These are phyloP conservation scores for Salvia miltiorrhiza DNA, from an alignment of 257 asterid species.

Conservation along the genomic window DNA sequence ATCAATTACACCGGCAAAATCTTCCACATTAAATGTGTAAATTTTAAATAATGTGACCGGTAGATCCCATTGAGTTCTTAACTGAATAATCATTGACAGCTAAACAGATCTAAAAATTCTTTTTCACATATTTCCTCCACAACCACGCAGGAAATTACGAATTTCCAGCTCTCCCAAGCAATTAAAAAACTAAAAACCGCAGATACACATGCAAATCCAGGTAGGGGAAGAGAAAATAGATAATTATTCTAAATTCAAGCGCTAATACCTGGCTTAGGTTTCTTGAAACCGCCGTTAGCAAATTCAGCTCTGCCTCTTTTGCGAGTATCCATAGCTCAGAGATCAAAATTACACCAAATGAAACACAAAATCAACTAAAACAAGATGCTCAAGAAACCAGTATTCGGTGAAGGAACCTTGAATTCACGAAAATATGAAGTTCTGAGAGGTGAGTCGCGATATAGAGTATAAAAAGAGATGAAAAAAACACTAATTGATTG, in stretches of 20 bases:
- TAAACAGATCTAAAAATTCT: conserved; percentile 7
- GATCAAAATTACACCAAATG: conserved; percentile 24
- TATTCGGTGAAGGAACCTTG: background rate
- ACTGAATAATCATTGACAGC: background rate
- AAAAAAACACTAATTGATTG: background rate
- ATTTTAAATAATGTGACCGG: background rate
- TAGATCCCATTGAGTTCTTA: background rate
- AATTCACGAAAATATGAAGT: conserved; percentile 1
- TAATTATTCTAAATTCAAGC: background rate
- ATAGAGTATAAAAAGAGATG: background rate
- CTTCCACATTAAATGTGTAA: background rate
- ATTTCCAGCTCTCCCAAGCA: background rate
- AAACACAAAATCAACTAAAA: conserved; percentile 4
- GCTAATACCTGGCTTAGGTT: conserved; percentile 57
- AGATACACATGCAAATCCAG: conserved; percentile 18
- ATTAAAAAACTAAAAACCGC: background rate
- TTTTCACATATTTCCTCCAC: background rate
- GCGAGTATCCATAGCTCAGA: conserved; percentile 46
- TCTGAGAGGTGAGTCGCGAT: background rate
- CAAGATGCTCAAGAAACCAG: background rate
- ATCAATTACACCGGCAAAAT: background rate
- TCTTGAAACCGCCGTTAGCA: conserved; percentile 66
- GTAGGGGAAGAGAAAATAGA: background rate
- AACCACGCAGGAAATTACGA: background rate
- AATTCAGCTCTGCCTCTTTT: conserved; percentile 48